Percentiles rank a stretch among this genome's conserved stretches.
Conservation (phyloP, 208 protist genomes). For the Crithidia thermophila region DNA sequence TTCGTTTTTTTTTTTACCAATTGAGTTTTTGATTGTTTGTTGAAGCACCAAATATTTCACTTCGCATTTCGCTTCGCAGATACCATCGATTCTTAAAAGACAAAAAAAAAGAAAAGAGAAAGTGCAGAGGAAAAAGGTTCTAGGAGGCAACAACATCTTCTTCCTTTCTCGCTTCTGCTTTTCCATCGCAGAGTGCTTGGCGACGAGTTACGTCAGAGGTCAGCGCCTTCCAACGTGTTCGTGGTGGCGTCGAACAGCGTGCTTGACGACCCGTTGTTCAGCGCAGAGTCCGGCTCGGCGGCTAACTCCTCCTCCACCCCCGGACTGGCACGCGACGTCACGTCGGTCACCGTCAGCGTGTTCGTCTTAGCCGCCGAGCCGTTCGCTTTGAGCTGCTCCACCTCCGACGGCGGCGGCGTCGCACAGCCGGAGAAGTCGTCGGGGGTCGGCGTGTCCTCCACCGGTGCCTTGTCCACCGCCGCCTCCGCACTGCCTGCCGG, state of each 20-base stretch:
- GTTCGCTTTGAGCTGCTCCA: constrained; percentile 1
- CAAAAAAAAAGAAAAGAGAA: constrained; percentile 7
- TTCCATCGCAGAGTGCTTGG: too few relatives aligned
- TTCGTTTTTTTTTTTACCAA: too few relatives aligned
- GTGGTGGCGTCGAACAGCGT: constrained; percentile 17
- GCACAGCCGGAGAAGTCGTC: constrained; percentile 13
- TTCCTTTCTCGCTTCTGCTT: too few relatives aligned
- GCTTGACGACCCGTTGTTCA: constrained; percentile 11
- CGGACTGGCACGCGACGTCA: not conserved
- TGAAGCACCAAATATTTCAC: too few relatives aligned
- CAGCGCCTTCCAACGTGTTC: constrained; percentile 18
- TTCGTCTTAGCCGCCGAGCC: not conserved
- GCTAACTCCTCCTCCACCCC: not conserved
- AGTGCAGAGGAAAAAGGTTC: not conserved
- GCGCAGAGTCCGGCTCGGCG: not conserved
- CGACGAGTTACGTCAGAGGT: not conserved
- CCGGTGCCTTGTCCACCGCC: not conserved
- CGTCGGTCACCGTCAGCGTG: constrained; percentile 6
- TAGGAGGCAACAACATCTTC: too few relatives aligned
- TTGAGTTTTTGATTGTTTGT: too few relatives aligned
- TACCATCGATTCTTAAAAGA: not conserved
- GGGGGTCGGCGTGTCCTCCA: constrained; percentile 8
- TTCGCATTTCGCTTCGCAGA: not conserved
- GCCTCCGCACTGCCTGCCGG: too few relatives aligned
- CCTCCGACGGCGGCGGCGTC: constrained; percentile 13